Base-by-base conservation (phyloP, 1,284 basidiomycete species). In the Ganoderma leucocontextum region DNA sequence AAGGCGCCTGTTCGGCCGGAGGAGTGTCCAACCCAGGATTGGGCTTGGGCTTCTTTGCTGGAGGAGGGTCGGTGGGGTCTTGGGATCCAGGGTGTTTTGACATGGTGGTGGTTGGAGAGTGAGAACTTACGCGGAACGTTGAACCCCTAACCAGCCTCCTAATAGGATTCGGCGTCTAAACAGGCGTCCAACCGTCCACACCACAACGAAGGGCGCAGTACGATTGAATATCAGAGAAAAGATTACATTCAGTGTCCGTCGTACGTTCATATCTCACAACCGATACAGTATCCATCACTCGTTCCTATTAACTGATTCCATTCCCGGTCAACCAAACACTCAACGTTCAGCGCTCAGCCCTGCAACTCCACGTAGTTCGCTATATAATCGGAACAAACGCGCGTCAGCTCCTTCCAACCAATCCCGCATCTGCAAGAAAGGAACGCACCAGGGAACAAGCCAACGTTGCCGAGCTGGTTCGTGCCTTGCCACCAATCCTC, bases 401-500 rank as follows among this genome's bases (percentile, higher is more conserved):
- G 59, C 10, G 25, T 22, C 57, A 58, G 39, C 47, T 25, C 44
- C 29, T 29, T 29, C 29, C 29, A 29, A 41, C 44, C 19, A 7
- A 6, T 7, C 44, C 2, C 6, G 12, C 22, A 25, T 10, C 5
- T 5, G n/a, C 44, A 49, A 60, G 53, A 15, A 8, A 0, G 7
- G 8, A 19, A 84, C 89, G 73, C 76, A 93, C 93, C 91, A 72
- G 95, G 95, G 89, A 98, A 96, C 71, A 96, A 82, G 15, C 95
- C 95, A 64, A 85, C 79, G 57, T 86, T 81, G 1, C 94, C 95
- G 65, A 87, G 80, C 55, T 78, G 67, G 71, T 87, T 86, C 72
- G 81, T 87, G 1, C 95, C 96, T 73, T 91, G 86, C 95, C 95
- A 97, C 95, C 96, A 97, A 73, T 96, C 95, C 22, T 95, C 93